Base-by-base conservation (phyloP, 176 grass and related monocot species). In the Poa pratensis region DNA sequence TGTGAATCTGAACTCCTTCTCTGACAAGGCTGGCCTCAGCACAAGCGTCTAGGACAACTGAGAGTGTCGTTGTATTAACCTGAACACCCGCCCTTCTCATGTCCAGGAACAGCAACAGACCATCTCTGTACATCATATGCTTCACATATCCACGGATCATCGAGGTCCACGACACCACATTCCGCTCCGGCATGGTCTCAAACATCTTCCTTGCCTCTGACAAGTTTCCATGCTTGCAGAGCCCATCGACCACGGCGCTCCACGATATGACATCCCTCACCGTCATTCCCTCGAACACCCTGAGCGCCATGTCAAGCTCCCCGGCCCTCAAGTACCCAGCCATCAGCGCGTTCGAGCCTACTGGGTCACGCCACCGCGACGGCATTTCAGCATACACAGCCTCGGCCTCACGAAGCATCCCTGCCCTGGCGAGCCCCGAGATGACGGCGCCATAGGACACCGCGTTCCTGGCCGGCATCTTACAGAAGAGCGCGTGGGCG, bases 151-250 rank as follows among this genome's bases (percentile, higher is more conserved):
- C 92, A 16, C 82, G 85, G 66, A 94, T 83, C 92, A 94, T 92
- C 3, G 85, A 91, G 77, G 92, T 92, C 92, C 92, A 94, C 9
- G 90, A 94, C 59, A 94, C 87, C 37, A 94, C 92, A 68, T 92
- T 92, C 82, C 87, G 80, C 79, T 92, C 90, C 0, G 85, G 92
- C 90, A 92, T 94, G 53, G 85, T 70, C 19, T 94, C 82, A 10
- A 94, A 94, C n/a, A 94, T 12, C 27, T 67, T 35, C 86, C 90
- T 90, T 0, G 90, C 92, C 30, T 94, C 87, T 0, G 42, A 80
- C 53, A 92, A 13, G 13, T 69, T 80, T 54, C 92, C 92, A 48
- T 85, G 59, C 67, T 94, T 92, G 20, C 90, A 94, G 37, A 86
- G 84, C 40, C 85, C 90, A 86, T 94, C 87, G 6, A 94, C 82